Base-by-base conservation (phyloP, 2,329 filamentous ascomycete genomes). In the Colletotrichum musae region DNA sequence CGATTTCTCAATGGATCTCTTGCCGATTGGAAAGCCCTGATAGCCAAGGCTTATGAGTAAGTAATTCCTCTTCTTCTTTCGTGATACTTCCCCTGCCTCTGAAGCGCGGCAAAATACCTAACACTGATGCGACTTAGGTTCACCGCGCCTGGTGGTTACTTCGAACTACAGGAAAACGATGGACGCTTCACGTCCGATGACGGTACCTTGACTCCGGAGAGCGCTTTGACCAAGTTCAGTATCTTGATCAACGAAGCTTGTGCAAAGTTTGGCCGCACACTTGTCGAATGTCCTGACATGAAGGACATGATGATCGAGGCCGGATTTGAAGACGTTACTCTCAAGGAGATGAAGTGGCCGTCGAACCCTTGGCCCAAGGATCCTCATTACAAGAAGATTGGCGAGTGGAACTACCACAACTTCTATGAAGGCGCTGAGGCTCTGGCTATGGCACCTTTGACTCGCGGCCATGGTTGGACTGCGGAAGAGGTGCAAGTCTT, bases 1-100 rank as follows among this genome's bases (percentile, higher is more conserved):
- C 84, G 86, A 47, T 81, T 87, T 70, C 80, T 91, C 72, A 80
- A 84, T 2, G 88, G 88, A 54, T 83, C 84, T 53, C 84, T 90
- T 70, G 77, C 81, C 4, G 87, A 89, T 70, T 89, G 87, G 76
- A 1, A 76, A 76, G 15, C 77, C 18, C 18, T 89, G 16, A 78
- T 88, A 58, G 70, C 74, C 12, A 79, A 85, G 71, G 81, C 82
- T 13, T 87, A 82, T 68, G 77, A 83, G 60, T 73, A 73, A 57
- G 61, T 18, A 18, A 18, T 18, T 18, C 18, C 18, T 18, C 18
- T 18, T 18, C 18, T 18, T 18, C 18, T 18, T 18, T 18, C 18
- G 18, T 18, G 18, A 18, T 18, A 18, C 18, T 18, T 18, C 18
- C 18, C 18, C 18, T 18, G 18, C 18, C 18, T 18, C 18, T 18